Evolutionary conservation across 169 alveolate species (phyloP).

Genomic region (Plasmodium reichenowi): DNA sequence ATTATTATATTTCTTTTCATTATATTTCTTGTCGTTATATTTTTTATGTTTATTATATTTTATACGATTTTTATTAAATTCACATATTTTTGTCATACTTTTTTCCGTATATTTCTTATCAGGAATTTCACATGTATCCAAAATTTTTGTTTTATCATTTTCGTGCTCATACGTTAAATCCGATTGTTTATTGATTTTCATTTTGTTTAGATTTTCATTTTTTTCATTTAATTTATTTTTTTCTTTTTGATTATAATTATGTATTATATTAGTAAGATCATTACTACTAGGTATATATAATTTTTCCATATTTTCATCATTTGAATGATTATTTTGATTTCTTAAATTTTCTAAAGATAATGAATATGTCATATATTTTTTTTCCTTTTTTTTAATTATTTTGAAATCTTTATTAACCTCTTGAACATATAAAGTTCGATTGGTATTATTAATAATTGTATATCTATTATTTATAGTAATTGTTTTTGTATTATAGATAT

Average conservation of each 20-base stretch:
- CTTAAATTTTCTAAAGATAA: slow-evolving; percentile 6
- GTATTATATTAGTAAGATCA: background rate
- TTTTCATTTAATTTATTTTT: rapidly evolving
- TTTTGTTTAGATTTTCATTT: background rate
- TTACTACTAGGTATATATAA: background rate
- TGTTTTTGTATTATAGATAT: slow-evolving; percentile 36
- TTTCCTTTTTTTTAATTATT: slow-evolving; percentile 33
- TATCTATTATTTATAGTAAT: slow-evolving; percentile 48
- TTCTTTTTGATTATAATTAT: background rate
- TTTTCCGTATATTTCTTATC: background rate
- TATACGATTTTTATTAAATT: background rate
- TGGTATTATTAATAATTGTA: slow-evolving; percentile 48
- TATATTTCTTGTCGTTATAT: background rate
- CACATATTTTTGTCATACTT: background rate
- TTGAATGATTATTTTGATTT: background rate
- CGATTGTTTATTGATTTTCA: too few species aligned
- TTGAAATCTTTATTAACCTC: slow-evolving; percentile 62
- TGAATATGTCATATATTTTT: slow-evolving; percentile 14
- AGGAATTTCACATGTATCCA: background rate
- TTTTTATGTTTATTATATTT: background rate
- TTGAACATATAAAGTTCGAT: slow-evolving; percentile 26
- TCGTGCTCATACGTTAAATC: too few species aligned
- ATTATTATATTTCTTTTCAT: background rate
- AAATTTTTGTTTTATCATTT: background rate
- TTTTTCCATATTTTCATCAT: background rate